Evolutionary conservation across 768 basidiomycete species (phyloP).

Genomic region (Mycena epipterygia): DNA sequence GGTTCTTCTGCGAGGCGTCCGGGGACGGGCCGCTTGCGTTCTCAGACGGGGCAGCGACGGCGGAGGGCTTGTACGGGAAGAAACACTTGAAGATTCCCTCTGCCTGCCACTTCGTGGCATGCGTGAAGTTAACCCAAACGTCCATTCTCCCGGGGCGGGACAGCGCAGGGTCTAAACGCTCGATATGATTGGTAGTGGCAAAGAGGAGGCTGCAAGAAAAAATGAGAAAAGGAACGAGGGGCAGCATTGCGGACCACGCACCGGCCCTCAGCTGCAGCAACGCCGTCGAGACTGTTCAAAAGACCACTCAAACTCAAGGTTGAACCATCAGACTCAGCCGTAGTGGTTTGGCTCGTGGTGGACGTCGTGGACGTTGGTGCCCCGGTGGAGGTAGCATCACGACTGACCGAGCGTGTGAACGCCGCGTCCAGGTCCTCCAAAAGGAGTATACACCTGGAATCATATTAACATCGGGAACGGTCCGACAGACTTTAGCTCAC

Average conservation of each 20-base stretch:
- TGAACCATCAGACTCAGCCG: constrained; percentile 69
- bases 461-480: constrained; percentile 32
- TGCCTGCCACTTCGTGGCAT: constrained; percentile 93
- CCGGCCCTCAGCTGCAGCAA: constrained; percentile 90
- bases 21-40: constrained; percentile 40
- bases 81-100: constrained; percentile 95
- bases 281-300: constrained; percentile 88
- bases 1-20: constrained; percentile 74
- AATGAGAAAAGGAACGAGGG: background rate
- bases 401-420: constrained; percentile 89
- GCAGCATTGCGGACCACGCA: constrained; percentile 58
- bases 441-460: constrained; percentile 85
- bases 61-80: constrained; percentile 78
- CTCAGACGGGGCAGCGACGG: constrained; percentile 39
- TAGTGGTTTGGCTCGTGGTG: constrained; percentile 59
- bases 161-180: constrained; percentile 90
- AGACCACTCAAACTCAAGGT: constrained; percentile 89
- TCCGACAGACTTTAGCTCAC: constrained; percentile 49
- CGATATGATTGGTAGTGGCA: constrained; percentile 95
- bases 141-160: constrained; percentile 93
- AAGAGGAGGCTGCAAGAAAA: constrained; percentile 74
- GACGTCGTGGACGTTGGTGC: constrained; percentile 66
- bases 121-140: constrained; percentile 92
- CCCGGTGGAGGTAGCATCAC: constrained; percentile 85
- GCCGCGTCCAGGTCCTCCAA: constrained; percentile 95